Evolutionary conservation across 75 land plant genomes (phyloP), one percentile per base, ranked within the genome.

Genomic region (Selaginella tamariscina): DNA sequence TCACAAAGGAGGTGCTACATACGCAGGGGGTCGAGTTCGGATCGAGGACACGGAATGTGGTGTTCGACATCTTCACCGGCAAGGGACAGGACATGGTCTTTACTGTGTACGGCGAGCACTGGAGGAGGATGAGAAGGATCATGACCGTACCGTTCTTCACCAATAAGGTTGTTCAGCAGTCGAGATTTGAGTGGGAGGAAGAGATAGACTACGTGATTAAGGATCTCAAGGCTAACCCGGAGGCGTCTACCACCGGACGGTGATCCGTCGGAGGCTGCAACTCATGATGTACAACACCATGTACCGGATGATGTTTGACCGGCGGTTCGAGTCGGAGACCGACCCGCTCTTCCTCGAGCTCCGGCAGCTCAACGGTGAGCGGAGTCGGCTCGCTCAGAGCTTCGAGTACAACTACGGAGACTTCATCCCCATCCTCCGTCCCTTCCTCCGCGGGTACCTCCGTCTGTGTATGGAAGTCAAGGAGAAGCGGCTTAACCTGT

Each of bases 71-170:
- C 31, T 86, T 88, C 83, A 85, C 89, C 11, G 93, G 85, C 26
- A 82, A 88, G 54, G 93, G 94, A 2, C 89, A 88, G 68, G 97
- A 91, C 70, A 88, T 91, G 93, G 89, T 88, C 59, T 91, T 91
- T 79, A 84, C 89, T 1, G 85, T 80, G 68, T 91, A 91, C 68
- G 93, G 97, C 2, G 89, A 88, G 0, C 97, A 91, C 65, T 91
- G 93, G 97, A 71, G 97, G 15, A 83, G 84, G 73, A 88, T 91
- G 93, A 71, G 97, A 2, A 60, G 93, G 23, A 85, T 88, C 60
- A 84, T 84, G 89, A 91, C 97, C 0, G 77, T 86, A 21, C 94
- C 88, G 13, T 91, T 91, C 74, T 88, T 88, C 82, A 91, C 97
- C 67, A 91, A 88, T 79, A 91, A 91, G 75, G 77, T 89, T 0